Evolutionary conservation across 148 eudicot species (phyloP), one percentile per base, ranked within the genome.

Genomic region (Tetragonia tetragonoides): DNA sequence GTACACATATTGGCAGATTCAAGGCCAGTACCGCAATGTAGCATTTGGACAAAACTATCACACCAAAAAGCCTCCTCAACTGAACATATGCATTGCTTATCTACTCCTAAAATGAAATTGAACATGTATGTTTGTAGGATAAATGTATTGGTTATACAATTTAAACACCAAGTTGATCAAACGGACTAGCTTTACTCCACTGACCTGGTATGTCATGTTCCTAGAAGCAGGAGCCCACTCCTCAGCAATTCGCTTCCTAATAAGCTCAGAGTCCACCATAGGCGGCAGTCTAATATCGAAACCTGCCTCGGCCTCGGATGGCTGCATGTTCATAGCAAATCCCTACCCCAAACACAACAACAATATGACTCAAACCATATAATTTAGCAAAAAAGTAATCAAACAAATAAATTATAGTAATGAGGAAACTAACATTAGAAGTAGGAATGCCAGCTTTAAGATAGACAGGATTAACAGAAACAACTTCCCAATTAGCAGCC

Each of bases 201-300:
- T 80, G 61, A 94, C 98, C 89, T 94, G 73, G 81, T 74, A 95
- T 37, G 91, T 84, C 92, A 95, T 87, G 87, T 93, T 95, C 88
- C 97, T 88, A 51, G 87, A 87, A n/a, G 88, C 84, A 24, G 99
- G 99, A 66, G 99, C 99, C 99, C 99, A 95, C 79, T 95, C 95
- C 76, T 93, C 90, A 11, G 84, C 89, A 68, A 95, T 87, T 42
- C 89, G 88, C 77, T 83, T 85, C 86, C 76, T 90, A 81, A 93
- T 20, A 59, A 81, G 79, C 82, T 93, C 91, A 0, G 91, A 81
- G 63, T 95, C 95, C 5, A 81, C 84, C 3, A 87, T 91, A 1
- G 99, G 99, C 24, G 97, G 89, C 68, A 91, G 42, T 59, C 97
- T 84, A 67, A 93, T 65, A 81, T 93, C 90, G 77, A 90, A 93